Evolutionary conservation across 2,329 filamentous ascomycete genomes (phyloP).

Genomic region (Trichoderma semiorbis): DNA sequence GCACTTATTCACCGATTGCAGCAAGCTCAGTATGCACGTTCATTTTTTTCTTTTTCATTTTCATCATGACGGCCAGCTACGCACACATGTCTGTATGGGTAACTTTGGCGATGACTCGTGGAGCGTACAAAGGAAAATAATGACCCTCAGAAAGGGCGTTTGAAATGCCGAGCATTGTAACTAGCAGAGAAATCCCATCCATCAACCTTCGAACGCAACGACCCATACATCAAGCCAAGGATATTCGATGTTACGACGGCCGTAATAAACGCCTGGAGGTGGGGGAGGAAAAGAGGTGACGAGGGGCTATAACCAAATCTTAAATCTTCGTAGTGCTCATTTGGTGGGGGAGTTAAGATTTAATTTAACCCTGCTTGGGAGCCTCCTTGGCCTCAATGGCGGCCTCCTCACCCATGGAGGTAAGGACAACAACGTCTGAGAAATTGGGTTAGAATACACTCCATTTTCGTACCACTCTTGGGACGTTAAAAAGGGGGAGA

Average conservation of each 20-base stretch:
- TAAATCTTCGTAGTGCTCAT: conserved; percentile 24
- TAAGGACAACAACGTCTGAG: conserved; percentile 84
- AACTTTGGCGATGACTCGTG: conserved; percentile 32
- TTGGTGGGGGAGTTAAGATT: conserved; percentile 4
- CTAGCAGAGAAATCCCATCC: conserved; percentile 43
- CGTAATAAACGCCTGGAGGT: conserved; percentile 30
- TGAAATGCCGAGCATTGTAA: conserved; percentile 32
- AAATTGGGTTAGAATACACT: conserved; percentile 23
- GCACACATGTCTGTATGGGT: conserved; percentile 30
- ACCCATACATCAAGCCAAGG: conserved; percentile 39
- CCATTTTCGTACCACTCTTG: not conserved
- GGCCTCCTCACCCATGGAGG: conserved; percentile 93
- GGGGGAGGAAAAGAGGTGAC: conserved; percentile 22
- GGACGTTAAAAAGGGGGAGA: not conserved
- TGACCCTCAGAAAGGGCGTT: conserved; percentile 20
- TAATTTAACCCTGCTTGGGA: conserved; percentile 40
- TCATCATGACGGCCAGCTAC: conserved; percentile 30
- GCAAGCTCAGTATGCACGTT: conserved; percentile 3
- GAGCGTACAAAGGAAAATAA: conserved; percentile 37
- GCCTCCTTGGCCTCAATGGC: conserved; percentile 94
- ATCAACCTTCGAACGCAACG: conserved; percentile 40
- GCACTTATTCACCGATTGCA: not conserved
- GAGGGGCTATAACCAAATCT: conserved; percentile 28
- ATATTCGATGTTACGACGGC: conserved; percentile 35
- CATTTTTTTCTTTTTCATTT: conserved; percentile 16